Evolutionary conservation across 2,329 filamentous ascomycete species (phyloP).

Genomic region (Nannizzia gypsea): DNA sequence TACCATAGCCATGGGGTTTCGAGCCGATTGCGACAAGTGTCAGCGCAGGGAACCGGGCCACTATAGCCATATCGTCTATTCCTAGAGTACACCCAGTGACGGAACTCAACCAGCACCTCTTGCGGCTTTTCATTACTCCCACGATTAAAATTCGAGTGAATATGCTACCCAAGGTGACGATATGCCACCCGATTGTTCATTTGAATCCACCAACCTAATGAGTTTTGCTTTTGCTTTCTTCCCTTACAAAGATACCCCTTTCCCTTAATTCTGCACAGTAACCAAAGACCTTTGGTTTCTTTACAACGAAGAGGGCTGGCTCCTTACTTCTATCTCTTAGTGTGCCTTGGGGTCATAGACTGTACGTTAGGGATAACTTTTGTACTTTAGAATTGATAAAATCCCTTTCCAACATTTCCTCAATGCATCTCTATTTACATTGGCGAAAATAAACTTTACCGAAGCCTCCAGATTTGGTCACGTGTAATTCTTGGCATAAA

Average conservation of each 20-base stretch:
- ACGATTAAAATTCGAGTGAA: background rate
- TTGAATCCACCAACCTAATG: background rate
- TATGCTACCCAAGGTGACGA: background rate
- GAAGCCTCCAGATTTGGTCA: background rate
- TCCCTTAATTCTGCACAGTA: background rate
- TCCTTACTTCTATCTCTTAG: background rate
- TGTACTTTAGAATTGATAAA: background rate
- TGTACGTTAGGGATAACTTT: background rate
- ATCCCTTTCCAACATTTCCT: background rate
- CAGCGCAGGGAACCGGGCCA: constrained; percentile 62
- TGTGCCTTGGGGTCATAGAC: background rate
- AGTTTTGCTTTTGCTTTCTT: background rate
- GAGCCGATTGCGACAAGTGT: constrained; percentile 69
- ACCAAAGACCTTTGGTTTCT: background rate
- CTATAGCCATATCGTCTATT: constrained; percentile 61
- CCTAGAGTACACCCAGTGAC: constrained; percentile 13
- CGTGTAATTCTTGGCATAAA: background rate
- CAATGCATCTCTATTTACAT: background rate
- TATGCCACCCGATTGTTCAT: background rate
- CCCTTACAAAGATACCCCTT: background rate
- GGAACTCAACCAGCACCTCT: background rate
- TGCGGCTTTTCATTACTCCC: too few species aligned
- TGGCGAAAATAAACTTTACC: background rate
- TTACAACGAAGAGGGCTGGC: background rate
- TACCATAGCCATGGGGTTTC: constrained; percentile 66